Evolutionary conservation across 2,329 filamentous ascomycete genomes (phyloP).

Genomic region (Fusarium pseudonygamai): DNA sequence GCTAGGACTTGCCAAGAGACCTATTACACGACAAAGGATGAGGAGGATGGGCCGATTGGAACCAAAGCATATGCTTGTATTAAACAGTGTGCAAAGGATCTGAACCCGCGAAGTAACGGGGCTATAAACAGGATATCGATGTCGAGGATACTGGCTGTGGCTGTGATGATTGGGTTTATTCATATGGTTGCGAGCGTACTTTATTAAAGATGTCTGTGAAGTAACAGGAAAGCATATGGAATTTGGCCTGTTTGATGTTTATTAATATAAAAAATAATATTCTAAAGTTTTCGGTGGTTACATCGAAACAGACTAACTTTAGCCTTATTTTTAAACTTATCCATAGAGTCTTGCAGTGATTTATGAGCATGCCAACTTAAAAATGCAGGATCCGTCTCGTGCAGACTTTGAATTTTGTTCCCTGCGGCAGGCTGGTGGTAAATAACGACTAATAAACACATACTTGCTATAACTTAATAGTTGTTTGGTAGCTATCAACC

Average conservation of each 20-base stretch:
- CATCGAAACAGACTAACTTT: background rate
- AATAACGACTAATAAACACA: background rate
- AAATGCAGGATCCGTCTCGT: background rate
- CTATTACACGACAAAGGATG: constrained; percentile 30
- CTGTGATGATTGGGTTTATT: background rate
- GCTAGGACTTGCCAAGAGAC: constrained; percentile 28
- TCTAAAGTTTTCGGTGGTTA: background rate
- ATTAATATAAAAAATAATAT: background rate
- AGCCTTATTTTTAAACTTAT: background rate
- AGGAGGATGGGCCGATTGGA: constrained; percentile 21
- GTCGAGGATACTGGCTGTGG: background rate
- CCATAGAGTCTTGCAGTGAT: background rate
- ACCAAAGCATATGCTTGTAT: constrained; percentile 23
- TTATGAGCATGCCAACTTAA: background rate
- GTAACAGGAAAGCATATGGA: background rate
- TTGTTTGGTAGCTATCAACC: background rate
- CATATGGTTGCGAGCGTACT: background rate
- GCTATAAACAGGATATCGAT: background rate
- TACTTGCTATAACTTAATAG: background rate
- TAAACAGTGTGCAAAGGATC: constrained; percentile 24
- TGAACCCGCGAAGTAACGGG: constrained; percentile 17
- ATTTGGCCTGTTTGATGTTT: background rate
- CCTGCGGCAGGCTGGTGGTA: too few species aligned
- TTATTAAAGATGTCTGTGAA: background rate
- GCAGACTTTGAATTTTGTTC: too few species aligned